Percentiles rank a stretch among this genome's conserved stretches.
Conservation (phyloP, 2,329 filamentous ascomycete species). For the Aureobasidium namibiae region DNA sequence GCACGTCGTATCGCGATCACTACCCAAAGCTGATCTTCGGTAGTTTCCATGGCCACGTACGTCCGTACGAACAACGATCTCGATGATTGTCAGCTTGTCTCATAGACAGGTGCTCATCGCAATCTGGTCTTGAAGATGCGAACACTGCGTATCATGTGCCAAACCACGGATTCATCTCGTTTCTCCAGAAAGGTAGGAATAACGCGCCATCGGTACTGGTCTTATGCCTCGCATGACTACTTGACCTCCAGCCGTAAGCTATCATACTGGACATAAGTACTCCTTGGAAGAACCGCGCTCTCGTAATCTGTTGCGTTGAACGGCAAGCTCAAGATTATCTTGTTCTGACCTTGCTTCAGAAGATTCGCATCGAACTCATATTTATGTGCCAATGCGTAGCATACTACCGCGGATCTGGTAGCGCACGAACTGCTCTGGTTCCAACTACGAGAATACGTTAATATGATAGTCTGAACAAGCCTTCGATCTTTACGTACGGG, state of each 20-base stretch:
- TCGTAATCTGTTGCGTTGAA: slow-evolving; percentile 53
- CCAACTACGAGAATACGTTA: slow-evolving; percentile 30
- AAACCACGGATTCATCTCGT: background rate
- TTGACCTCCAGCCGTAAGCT: slow-evolving; percentile 51
- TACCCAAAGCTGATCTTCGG: too few relatives aligned
- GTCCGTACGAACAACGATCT: background rate
- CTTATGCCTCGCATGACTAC: background rate
- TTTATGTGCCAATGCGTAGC: slow-evolving; percentile 54
- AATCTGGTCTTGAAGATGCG: background rate
- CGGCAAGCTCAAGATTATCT: slow-evolving; percentile 50
- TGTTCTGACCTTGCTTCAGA: slow-evolving; percentile 46
- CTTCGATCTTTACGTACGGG: slow-evolving; percentile 34
- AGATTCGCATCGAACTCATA: slow-evolving; percentile 46
- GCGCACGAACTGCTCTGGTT: slow-evolving; percentile 53
- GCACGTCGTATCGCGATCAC: background rate
- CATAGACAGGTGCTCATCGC: background rate
- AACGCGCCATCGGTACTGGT: background rate
- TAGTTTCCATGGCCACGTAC: background rate
- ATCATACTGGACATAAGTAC: slow-evolving; percentile 58
- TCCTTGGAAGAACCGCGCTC: slow-evolving; percentile 46
- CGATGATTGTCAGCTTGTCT: background rate
- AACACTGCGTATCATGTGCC: background rate
- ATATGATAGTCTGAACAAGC: background rate
- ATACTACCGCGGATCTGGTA: slow-evolving; percentile 51
- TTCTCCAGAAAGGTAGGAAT: background rate